Conservation (phyloP, 495 filamentous ascomycete species). For the Hypoxylon trugodes region DNA sequence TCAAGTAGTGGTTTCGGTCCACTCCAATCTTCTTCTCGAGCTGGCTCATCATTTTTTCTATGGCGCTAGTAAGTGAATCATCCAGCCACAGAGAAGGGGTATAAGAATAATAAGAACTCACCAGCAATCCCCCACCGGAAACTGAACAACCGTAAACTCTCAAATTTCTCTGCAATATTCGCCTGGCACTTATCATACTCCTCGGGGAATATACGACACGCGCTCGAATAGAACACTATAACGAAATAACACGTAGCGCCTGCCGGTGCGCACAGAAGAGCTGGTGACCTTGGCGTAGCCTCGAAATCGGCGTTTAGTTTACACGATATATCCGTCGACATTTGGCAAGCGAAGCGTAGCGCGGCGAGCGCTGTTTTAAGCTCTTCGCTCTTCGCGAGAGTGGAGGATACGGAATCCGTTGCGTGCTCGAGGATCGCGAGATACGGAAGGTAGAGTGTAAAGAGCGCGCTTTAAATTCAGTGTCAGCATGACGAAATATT, state of each 20-base stretch:
- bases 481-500: too few relatives aligned
- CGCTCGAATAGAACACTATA: conserved; percentile 32
- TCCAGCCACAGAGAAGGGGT: not conserved
- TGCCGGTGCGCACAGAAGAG: conserved; percentile 42
- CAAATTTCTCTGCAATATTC: conserved; percentile 44
- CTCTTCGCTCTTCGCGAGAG: conserved; percentile 23
- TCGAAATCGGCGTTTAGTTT: conserved; percentile 42
- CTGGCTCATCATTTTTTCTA: conserved; percentile 45
- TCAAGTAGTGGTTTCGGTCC: conserved; percentile 36
- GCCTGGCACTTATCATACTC: conserved; percentile 35
- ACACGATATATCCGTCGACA: conserved; percentile 46
- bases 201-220: conserved; percentile 37
- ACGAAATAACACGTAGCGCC: conserved; percentile 43
- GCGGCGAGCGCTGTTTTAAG: conserved; percentile 37
- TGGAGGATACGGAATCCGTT: not conserved
- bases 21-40: conserved; percentile 40
- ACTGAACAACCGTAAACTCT: conserved; percentile 43
- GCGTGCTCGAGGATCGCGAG: conserved; percentile 22
- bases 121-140: conserved; percentile 46
- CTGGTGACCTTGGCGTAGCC: conserved; percentile 30
- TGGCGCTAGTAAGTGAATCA: not conserved
- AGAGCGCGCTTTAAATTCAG: conserved; percentile 31
- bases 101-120: conserved; percentile 16
- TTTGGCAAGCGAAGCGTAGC: conserved; percentile 45
- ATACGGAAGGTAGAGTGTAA: conserved; percentile 35